Base-by-base conservation (phyloP, 306 rosid species). In the Quercus ilex region DNA sequence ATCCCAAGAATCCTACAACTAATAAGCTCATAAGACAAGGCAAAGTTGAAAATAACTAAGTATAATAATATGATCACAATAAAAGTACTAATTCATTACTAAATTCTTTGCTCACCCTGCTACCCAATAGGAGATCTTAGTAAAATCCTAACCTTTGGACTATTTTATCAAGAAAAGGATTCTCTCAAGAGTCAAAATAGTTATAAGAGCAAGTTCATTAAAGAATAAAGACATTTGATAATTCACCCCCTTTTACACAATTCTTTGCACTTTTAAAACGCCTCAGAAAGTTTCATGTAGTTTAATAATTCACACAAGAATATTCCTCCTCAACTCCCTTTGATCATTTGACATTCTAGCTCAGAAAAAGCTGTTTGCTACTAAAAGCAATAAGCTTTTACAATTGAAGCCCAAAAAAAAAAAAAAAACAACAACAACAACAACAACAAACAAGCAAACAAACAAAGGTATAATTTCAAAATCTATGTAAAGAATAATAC, bases 21-120 rank as follows among this genome's bases (percentile, higher is more conserved):
- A 59, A 41, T 49, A 23, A 75, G 78, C 78, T 78, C 68, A 52
- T n/a, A 77, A 30, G 58, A 64, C 46, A 25, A 64, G 73, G 31
- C 14, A 57, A 23, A 57, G 46, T 41, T 41, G 9, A 41, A 41
- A 7, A 41, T 8, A 41, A 41, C 46, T 0, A 1, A 5, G 46
- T 41, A 41, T 41, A 41, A 6, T 41, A 41, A 41, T 41, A 6
- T 41, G 46, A 41, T 41, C 46, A 41, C 10, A 41, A 41, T 41
- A 5, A 41, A 41, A 41, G 46, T 41, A 41, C 46, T 41, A 41
- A 2, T 41, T 41, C 46, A 41, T 41, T 8, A 41, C 46, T 41
- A 41, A 6, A 0, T 41, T 41, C 46, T 5, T 10, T 6, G 46
- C 46, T 5, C 46, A 41, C 46, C 8, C 28, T 30, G 15, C 18